Base-by-base conservation (phyloP, 208 protist species). In the Tritrichomonas musculus region DNA sequence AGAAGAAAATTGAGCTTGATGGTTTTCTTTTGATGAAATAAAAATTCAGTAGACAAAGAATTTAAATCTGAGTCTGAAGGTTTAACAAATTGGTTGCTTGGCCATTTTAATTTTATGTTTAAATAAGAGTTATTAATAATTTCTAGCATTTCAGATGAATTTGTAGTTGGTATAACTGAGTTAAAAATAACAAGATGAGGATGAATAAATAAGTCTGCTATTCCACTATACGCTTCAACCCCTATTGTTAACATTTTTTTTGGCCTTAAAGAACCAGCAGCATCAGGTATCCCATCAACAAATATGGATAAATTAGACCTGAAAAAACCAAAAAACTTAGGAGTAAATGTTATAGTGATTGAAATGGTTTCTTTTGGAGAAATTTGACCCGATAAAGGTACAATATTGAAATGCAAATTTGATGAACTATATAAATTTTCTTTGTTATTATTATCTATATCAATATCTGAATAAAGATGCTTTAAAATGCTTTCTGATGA, bases 221-320 rank as follows among this genome's bases (percentile, higher is more conserved):
- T 25, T 22, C 77, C 77, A 39, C n/a, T 88, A 39, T 41, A 53
- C 9, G n/a, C 77, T 57, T 88, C 77, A 60, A 47, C 41, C 11
- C 14, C 47, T 17, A 88, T 88, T 53, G 77, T 88, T 14, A 88
- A 30, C 77, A 88, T 88, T 49, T 88, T 88, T 47, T 49, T 88
- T 3, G 44, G n/a, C 11, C n/a, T 39, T 49, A 41, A 30, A 14
- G 25, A 39, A 22, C 77, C 77, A 22, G 77, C 39, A 57, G 53
- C 77, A 57, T 88, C 47, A 27, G 77, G 77, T 17, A 88, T 88
- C 27, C 77, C 33, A 47, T 88, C 44, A 11, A 30, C 77, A 5
- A 47, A 88, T 14, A 88, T 88, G 3, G 41, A 41, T 39, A 88
- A 53, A 27, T 88, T 88, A 57, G 77, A 20, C 39, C 44, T 57